A percentile compares a stretch with the other conserved stretches of the same genome.
Conservation (phyloP, 2,329 filamentous ascomycete species). For the Cladosporium sphaerospermum region DNA sequence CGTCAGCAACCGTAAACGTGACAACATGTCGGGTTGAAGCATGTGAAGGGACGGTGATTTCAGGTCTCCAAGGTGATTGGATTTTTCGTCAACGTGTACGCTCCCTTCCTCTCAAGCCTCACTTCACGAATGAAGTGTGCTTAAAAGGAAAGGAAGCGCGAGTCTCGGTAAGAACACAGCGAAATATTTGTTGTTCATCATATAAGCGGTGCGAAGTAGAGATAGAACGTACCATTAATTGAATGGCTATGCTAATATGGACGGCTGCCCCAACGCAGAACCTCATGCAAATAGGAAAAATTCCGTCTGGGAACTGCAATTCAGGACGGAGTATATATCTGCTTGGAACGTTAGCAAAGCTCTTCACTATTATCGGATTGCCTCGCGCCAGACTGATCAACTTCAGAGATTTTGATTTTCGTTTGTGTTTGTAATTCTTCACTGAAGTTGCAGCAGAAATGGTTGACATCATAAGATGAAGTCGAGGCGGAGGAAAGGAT, state of each 20-base stretch:
- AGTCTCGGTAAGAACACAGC: slow-evolving; percentile 59
- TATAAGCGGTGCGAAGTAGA: slow-evolving; percentile 16
- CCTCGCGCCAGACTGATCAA: slow-evolving; percentile 1
- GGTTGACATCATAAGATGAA: slow-evolving; percentile 16
- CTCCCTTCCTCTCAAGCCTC: no score
- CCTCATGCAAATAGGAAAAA: not conserved
- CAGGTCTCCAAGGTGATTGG: slow-evolving; percentile 63
- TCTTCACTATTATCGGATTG: not conserved
- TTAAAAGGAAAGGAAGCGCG: no score
- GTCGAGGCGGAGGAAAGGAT: not conserved
- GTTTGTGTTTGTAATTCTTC: slow-evolving; percentile 14
- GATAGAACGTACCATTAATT: slow-evolving; percentile 12
- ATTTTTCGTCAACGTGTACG: slow-evolving; percentile 51
- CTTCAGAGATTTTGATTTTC: slow-evolving; percentile 26
- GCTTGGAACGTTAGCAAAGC: not conserved
- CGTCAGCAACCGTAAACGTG: not conserved
- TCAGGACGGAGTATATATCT: not conserved
- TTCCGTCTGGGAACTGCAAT: not conserved
- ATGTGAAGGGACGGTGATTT: slow-evolving; percentile 22
- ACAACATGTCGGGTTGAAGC: not conserved
- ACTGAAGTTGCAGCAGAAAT: slow-evolving; percentile 15
- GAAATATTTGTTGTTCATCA: slow-evolving; percentile 56
- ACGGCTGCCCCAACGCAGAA: not conserved
- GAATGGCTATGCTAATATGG: not conserved
- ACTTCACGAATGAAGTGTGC: no score